Conservation (phyloP, 306 rosid species). For the Hylodesmum podocarpum region DNA sequence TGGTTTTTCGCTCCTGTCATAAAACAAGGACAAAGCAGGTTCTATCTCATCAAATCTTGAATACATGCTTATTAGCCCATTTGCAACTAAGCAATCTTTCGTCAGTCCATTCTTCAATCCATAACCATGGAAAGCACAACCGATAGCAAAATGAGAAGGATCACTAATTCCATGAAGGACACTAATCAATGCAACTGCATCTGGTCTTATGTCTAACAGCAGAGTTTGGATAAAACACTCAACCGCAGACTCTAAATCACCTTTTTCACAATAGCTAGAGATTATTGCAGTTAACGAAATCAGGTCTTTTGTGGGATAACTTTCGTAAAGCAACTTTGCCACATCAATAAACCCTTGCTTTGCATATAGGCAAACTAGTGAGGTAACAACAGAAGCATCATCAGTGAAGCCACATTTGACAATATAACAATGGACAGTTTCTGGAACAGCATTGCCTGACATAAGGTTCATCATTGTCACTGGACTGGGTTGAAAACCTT, state of each 20-base stretch:
- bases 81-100: slow-evolving; percentile 51
- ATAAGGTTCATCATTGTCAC: slow-evolving; percentile 73
- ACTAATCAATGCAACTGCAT: slow-evolving; percentile 70
- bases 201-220: slow-evolving; percentile 52
- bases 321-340: slow-evolving; percentile 51
- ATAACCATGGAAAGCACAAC: slow-evolving; percentile 62
- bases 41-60: slow-evolving; percentile 63
- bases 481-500: slow-evolving; percentile 45
- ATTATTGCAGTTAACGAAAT: slow-evolving; percentile 68
- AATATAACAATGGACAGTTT: slow-evolving; percentile 51
- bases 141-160: slow-evolving; percentile 53
- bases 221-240: slow-evolving; percentile 47
- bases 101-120: slow-evolving; percentile 60
- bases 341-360: slow-evolving; percentile 42
- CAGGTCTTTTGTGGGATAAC: slow-evolving; percentile 49
- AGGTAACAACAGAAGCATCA: slow-evolving; percentile 60
- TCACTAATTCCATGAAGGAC: slow-evolving; percentile 66
- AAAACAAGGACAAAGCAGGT: slow-evolving; percentile 51
- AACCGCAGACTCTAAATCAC: slow-evolving; percentile 47
- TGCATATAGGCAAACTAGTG: slow-evolving; percentile 67
- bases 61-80: slow-evolving; percentile 81
- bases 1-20: slow-evolving; percentile 44
- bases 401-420: slow-evolving; percentile 51
- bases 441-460: slow-evolving; percentile 58
- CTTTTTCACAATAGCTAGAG: slow-evolving; percentile 61